Evolutionary conservation across 768 basidiomycete species (phyloP), one percentile per base, ranked within the genome.

Genomic region (Boletus eberwhitei): DNA sequence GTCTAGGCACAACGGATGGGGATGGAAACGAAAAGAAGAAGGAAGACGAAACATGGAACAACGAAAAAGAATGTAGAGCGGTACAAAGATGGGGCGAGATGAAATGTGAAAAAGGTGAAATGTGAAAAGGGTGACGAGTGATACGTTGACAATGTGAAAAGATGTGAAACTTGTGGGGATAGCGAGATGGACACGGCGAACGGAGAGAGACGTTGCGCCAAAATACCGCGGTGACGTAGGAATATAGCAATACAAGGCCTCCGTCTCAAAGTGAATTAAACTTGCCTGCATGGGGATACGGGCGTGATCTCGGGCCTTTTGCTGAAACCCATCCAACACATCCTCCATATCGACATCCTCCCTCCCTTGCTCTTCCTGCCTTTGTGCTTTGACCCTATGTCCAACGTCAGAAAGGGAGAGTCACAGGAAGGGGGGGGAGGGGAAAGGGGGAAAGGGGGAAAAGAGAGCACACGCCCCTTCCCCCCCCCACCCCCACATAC

Each of bases 271-370:
- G 48, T 13, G 50, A 36, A 19, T 19, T 9, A n/a, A 21, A 53
- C 72, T 53, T 54, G 78, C 84, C 75, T 86, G 86, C 78, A 90
- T 81, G 0, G 88, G 87, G 7, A 81, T 78, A 2, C 88, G 76
- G 9, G 82, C 79, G 66, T 90, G 86, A 63, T 90, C 88, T 35
- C 90, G 76, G 2, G 85, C 85, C 59, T 87, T 87, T 55, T 73
- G 75, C 59, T 80, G 76, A 56, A 87, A 77, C 26, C 73, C 71
- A 19, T 81, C 79, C 19, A 87, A 60, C 1, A 88, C 61, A 60
- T 87, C 86, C 4, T 71, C 73, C 82, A 87, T 86, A 53, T 87
- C 81, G 4, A 82, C 76, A 3, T 81, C 73, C 8, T 72, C 67
- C 16, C 61, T 71, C 0, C 70, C 64, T 32, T 65, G 60, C 43